Evolutionary conservation across 164 flowering plant genomes (phyloP).

Genomic region (Berberis thunbergii): DNA sequence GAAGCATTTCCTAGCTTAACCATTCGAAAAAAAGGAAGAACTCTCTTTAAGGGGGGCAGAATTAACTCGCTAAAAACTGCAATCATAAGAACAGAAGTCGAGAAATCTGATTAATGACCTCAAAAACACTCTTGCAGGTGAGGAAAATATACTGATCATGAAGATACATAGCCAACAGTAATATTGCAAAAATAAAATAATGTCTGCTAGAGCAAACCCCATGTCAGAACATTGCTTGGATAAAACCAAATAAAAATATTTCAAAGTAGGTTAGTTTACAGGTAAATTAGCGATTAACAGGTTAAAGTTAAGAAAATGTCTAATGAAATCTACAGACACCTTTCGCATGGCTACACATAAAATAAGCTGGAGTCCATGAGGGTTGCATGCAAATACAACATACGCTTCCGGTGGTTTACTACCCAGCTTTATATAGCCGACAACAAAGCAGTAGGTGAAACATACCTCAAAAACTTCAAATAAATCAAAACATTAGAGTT

Average conservation of each 20-base stretch:
- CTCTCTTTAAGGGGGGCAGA: too few species aligned
- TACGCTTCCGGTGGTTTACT: neutral
- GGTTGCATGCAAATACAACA: neutral
- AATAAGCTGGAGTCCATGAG: conserved; percentile 3
- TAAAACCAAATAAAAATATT: neutral
- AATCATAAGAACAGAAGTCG: too few species aligned
- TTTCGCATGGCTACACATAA: conserved; percentile 6
- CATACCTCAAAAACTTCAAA: neutral
- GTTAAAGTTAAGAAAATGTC: neutral
- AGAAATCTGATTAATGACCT: too few species aligned
- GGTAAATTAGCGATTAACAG: neutral
- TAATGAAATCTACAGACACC: neutral
- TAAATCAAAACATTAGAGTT: neutral
- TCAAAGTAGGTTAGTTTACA: neutral
- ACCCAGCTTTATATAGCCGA: neutral
- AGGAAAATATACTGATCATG: too few species aligned
- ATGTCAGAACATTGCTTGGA: neutral
- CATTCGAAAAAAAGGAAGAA: too few species aligned
- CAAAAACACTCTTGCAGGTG: too few species aligned
- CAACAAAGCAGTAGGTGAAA: neutral
- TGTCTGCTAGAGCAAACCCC: too few species aligned
- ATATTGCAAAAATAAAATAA: too few species aligned
- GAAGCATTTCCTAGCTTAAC: too few species aligned
- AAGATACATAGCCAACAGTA: too few species aligned
- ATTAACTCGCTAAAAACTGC: too few species aligned